Evolutionary conservation across 495 filamentous ascomycete species (phyloP).

Genomic region (Aspergillus panamensis): DNA sequence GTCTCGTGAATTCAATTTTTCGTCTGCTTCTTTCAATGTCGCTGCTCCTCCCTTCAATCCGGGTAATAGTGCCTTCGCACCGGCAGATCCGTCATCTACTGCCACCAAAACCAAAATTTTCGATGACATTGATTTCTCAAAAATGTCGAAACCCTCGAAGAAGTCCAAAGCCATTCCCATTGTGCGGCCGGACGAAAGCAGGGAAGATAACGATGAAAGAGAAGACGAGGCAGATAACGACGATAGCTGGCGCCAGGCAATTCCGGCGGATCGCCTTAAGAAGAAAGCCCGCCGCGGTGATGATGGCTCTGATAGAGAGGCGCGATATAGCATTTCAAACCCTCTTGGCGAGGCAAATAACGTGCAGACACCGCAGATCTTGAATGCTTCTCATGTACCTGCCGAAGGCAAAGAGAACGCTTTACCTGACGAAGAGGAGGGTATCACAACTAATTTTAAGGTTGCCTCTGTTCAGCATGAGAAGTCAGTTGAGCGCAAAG

Average conservation of each 20-base stretch:
- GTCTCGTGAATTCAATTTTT: slow-evolving; percentile 69
- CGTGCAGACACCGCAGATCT: slow-evolving; percentile 32
- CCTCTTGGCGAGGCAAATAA: slow-evolving; percentile 43
- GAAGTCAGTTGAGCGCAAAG: slow-evolving; percentile 29
- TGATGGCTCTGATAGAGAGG: slow-evolving; percentile 63
- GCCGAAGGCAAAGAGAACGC: slow-evolving; percentile 50
- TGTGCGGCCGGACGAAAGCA: slow-evolving; percentile 57
- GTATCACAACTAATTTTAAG: slow-evolving; percentile 2
- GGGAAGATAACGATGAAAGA: slow-evolving; percentile 27
- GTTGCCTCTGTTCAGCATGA: slow-evolving; percentile 13
- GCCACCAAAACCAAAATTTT: slow-evolving; percentile 59
- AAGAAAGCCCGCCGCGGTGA: slow-evolving; percentile 61
- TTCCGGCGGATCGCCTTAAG: slow-evolving; percentile 56
- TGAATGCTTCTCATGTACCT: slow-evolving; percentile 23
- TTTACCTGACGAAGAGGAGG: slow-evolving; percentile 22
- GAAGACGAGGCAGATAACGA: slow-evolving; percentile 43
- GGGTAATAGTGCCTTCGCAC: slow-evolving; percentile 28
- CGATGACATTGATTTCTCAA: slow-evolving; percentile 64
- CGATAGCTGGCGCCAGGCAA: slow-evolving; percentile 25
- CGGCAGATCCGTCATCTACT: slow-evolving; percentile 24
- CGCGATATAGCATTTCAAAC: slow-evolving; percentile 63
- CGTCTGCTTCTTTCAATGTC: slow-evolving; percentile 70
- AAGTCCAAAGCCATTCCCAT: slow-evolving; percentile 82
- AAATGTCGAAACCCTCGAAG: slow-evolving; percentile 60
- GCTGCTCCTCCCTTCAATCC: slow-evolving; percentile 81